Conservation (phyloP, 495 filamentous ascomycete species). For the Talaromyces stipitatus region DNA sequence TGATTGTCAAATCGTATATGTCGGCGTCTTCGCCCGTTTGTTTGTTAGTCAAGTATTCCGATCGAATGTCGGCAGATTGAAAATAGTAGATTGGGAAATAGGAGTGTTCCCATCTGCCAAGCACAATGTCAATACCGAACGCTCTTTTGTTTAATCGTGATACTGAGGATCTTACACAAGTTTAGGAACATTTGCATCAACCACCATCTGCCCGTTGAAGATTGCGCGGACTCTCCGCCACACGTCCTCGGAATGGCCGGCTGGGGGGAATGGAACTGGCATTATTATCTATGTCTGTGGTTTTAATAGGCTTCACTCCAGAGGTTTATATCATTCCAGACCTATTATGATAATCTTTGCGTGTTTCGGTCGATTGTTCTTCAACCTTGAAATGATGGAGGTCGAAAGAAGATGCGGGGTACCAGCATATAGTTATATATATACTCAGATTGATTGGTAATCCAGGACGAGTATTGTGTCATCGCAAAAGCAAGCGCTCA, state of each 20-base stretch:
- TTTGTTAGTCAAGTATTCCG: constrained; percentile 4
- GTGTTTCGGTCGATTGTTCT: too few species aligned
- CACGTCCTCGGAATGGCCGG: constrained; percentile 5
- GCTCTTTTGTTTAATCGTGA: too few species aligned
- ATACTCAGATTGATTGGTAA: too few species aligned
- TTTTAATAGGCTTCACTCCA: too few species aligned
- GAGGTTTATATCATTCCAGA: too few species aligned
- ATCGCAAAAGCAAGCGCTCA: too few species aligned
- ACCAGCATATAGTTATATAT: too few species aligned
- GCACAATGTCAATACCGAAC: neutral
- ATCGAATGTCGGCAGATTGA: neutral
- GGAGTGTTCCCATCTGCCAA: constrained; percentile 1
- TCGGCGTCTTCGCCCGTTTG: neutral
- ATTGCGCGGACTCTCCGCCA: constrained; percentile 2
- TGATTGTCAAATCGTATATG: neutral
- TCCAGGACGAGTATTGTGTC: too few species aligned
- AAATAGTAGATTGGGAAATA: constrained; percentile 3
- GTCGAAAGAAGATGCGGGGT: too few species aligned
- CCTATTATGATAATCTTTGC: too few species aligned
- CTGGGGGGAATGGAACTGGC: neutral
- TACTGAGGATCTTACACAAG: constrained; percentile 7
- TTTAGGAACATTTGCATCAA: neutral
- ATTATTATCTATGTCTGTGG: neutral
- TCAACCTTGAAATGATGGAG: too few species aligned
- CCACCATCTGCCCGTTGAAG: constrained; percentile 2